Base-by-base conservation (phyloP, 768 basidiomycete species). In the Rhizopogon roseolus region DNA sequence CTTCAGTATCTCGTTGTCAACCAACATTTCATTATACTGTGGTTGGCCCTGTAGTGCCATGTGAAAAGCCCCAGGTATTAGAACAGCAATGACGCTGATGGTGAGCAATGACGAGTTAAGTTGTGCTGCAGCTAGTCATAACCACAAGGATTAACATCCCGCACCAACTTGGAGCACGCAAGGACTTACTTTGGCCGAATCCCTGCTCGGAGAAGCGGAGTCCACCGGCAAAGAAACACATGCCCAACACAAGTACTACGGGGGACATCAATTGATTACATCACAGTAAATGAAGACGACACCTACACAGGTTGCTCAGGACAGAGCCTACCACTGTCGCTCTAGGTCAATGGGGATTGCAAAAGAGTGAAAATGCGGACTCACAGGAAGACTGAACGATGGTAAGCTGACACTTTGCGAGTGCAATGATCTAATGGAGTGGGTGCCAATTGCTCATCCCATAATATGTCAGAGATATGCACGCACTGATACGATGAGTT, bases 211-310 rank as follows among this genome's bases (percentile, higher is more conserved):
- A 82, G 59, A 85, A 92, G 16, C 80, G 78, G 56, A 84, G 62
- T 0, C 90, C 90, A 17, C 90, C 90, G 0, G 89, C 90, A 56
- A 93, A 87, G 70, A 92, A 90, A 62, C 88, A 90, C 68, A 93
- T 81, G n/a, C 91, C 91, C 11, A 93, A 78, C 16, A 93, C 89
- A 37, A 94, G 80, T 2, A 94, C 89, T 91, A 49, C 19, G 17
- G 49, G n/a, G 37, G 38, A 49, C 53, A 51, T 41, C 17, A 50
- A 46, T 34, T 46, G 4, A 7, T 2, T 32, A 17, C 17, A 1
- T 34, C 6, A 8, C 37, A 10, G 8, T 41, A 28, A 50, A 41
- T 7, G 8, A 16, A 13, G 37, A 16, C 5, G 7, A 32, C 29
- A 67, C 81, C 38, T 57, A 83, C 82, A 66, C 49, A 90, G 73